phyloP scores from a whole-genome alignment of 2,329 filamentous ascomycete genomes.

The Diaporthe capsici region DNA sequence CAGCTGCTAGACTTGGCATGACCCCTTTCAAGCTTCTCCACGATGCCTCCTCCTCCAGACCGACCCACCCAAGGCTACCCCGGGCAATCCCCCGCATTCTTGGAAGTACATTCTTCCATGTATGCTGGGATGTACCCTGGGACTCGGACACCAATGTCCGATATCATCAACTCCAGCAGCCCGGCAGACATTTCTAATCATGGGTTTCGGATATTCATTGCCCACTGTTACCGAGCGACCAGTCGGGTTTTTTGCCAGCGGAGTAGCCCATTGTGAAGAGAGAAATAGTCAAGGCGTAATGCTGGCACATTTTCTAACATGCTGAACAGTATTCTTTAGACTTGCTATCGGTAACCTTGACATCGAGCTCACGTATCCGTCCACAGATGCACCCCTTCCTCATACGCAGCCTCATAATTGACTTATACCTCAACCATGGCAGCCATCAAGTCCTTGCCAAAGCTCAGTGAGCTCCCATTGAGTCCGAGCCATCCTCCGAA shows the following conservation, averaged over 20 bases:
- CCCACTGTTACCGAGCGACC: background rate
- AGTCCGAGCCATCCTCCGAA: background rate
- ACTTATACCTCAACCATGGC: background rate
- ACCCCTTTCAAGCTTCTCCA: background rate
- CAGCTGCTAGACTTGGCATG: background rate
- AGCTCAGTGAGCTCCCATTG: background rate
- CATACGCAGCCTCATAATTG: no score
- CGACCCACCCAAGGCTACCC: background rate
- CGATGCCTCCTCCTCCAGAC: background rate
- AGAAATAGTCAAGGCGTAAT: background rate
- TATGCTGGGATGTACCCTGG: no score
- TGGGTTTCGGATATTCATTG: background rate
- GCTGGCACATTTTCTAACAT: background rate
- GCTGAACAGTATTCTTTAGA: background rate
- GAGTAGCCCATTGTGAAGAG: no score
- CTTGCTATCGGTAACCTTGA: background rate
- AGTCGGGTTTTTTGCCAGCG: no score
- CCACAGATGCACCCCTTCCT: background rate
- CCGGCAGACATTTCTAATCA: background rate
- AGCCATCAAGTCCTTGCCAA: background rate
- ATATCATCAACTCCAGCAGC: background rate
- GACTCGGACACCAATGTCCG: background rate
- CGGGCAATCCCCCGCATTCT: background rate
- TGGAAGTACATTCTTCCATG: slow-evolving; percentile 1
- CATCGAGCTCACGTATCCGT: background rate